Percentiles rank a stretch among this genome's conserved stretches.
phyloP scores from a whole-genome alignment of 148 eudicot species.

The Diospyros kaki region DNA sequence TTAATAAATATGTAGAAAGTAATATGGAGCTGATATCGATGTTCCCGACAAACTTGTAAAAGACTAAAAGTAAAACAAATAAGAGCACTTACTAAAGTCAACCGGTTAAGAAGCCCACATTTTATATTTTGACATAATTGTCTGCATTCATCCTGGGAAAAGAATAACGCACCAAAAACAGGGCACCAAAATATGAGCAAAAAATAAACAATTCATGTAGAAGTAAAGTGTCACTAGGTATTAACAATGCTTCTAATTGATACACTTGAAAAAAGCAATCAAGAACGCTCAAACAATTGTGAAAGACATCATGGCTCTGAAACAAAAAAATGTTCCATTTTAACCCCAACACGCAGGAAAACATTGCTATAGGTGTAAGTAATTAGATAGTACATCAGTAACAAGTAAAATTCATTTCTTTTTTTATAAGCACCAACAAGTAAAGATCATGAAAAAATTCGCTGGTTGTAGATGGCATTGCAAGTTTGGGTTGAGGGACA shows the following conservation, averaged over 20 bases:
- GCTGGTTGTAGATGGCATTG: neutral
- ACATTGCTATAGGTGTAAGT: neutral
- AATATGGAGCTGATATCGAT: neutral
- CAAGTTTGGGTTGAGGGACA: neutral
- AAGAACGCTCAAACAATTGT: neutral
- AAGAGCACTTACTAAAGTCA: constrained; percentile 67
- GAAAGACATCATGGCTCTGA: neutral
- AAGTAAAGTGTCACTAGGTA: neutral
- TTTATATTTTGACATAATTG: constrained; percentile 84
- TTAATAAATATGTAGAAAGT: neutral
- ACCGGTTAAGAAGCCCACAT: constrained; percentile 75
- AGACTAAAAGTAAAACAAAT: neutral
- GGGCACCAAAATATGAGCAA: neutral
- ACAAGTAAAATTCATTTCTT: neutral
- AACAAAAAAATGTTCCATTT: neutral
- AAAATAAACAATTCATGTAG: neutral
- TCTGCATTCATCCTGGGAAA: constrained; percentile 77
- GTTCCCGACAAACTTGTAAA: neutral
- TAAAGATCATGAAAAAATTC: neutral
- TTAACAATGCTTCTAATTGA: neutral
- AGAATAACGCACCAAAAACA: constrained; percentile 23
- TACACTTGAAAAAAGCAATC: neutral
- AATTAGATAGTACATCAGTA: neutral
- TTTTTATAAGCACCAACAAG: no score
- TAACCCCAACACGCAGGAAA: neutral